Conservation (phyloP, 2,329 filamentous ascomycete species). For the Zymoseptoria crescenta region DNA sequence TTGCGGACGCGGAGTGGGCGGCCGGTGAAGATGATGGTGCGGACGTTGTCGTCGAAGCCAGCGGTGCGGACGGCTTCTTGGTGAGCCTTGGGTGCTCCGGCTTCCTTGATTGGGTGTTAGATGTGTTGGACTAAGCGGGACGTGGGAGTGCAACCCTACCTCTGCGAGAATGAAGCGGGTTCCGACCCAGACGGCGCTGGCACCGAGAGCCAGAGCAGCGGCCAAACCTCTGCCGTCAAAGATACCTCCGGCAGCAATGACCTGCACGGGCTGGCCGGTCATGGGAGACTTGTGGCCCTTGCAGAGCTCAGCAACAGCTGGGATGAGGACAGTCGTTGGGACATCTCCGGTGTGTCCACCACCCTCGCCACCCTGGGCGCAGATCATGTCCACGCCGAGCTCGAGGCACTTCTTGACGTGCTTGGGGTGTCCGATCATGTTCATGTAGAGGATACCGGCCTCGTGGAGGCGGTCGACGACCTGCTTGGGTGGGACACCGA, state of each 20-base stretch:
- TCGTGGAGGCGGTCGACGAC: slow-evolving; percentile 88
- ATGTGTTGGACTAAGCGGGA: background rate
- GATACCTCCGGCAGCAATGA: slow-evolving; percentile 88
- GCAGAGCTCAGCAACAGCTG: slow-evolving; percentile 75
- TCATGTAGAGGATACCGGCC: slow-evolving; percentile 90
- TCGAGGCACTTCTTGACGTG: slow-evolving; percentile 95
- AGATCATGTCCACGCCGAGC: slow-evolving; percentile 90
- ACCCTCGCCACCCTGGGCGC: slow-evolving; percentile 94
- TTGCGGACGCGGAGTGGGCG: slow-evolving; percentile 87
- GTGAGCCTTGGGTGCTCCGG: slow-evolving; percentile 84
- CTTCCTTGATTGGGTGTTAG: slow-evolving; percentile 48
- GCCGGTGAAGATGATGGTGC: slow-evolving; percentile 97
- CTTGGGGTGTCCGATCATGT: slow-evolving; percentile 99
- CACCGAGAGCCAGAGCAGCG: slow-evolving; percentile 85
- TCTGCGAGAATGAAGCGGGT: slow-evolving; percentile 91
- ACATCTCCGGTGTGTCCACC: slow-evolving; percentile 76
- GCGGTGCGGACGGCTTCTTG: slow-evolving; percentile 91
- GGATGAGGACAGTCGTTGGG: slow-evolving; percentile 85
- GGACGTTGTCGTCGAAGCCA: slow-evolving; percentile 89
- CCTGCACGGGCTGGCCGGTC: slow-evolving; percentile 79
- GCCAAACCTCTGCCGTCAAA: slow-evolving; percentile 88
- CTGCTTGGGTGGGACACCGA: slow-evolving; percentile 81
- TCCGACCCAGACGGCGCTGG: slow-evolving; percentile 89
- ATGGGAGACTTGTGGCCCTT: slow-evolving; percentile 76
- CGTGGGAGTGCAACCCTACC: slow-evolving; percentile 2